A percentile compares a stretch with the other conserved stretches of the same genome.
Conservation (phyloP, 352 stramenopile genomes). For the Globisporangium okanoganense region DNA sequence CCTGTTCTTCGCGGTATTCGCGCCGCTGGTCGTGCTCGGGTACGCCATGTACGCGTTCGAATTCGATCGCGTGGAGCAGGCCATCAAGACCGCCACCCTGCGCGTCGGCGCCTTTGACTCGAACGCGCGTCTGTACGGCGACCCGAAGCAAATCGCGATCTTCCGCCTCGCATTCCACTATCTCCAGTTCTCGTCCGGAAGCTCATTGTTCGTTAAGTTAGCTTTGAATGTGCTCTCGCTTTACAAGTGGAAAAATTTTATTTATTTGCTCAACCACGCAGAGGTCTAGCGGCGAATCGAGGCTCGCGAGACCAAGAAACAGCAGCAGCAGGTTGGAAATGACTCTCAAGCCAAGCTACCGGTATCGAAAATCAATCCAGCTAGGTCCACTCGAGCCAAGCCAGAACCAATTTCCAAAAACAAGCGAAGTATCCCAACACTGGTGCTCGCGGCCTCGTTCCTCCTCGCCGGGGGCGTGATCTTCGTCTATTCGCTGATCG, state of each 20-base stretch:
- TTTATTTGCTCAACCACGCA: constrained; percentile 9
- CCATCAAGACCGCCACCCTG: neutral
- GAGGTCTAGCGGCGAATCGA: neutral
- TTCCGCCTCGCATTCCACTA: constrained; percentile 18
- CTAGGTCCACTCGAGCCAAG: too few species aligned
- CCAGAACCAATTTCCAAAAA: too few species aligned
- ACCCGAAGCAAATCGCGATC: constrained; percentile 17
- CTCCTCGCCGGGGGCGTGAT: constrained; percentile 5
- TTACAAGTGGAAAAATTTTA: constrained; percentile 40
- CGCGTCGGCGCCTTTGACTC: constrained; percentile 12
- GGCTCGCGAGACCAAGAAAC: neutral
- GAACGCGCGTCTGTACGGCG: constrained; percentile 20
- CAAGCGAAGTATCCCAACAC: neutral
- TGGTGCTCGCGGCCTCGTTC: constrained; percentile 5
- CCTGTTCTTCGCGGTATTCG: constrained; percentile 30
- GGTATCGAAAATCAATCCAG: neutral
- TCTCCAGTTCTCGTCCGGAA: constrained; percentile 15
- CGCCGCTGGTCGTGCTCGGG: constrained; percentile 19
- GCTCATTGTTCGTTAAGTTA: constrained; percentile 21
- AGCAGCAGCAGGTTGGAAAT: neutral
- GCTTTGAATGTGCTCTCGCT: constrained; percentile 34
- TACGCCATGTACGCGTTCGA: constrained; percentile 23
- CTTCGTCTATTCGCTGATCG: constrained; percentile 17
- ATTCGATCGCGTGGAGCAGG: constrained; percentile 17
- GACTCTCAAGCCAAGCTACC: too few species aligned